These are phyloP conservation scores for Grigorovia transvaalensis DNA, from an alignment of 805 yeast species.

Conservation along the genomic window DNA sequence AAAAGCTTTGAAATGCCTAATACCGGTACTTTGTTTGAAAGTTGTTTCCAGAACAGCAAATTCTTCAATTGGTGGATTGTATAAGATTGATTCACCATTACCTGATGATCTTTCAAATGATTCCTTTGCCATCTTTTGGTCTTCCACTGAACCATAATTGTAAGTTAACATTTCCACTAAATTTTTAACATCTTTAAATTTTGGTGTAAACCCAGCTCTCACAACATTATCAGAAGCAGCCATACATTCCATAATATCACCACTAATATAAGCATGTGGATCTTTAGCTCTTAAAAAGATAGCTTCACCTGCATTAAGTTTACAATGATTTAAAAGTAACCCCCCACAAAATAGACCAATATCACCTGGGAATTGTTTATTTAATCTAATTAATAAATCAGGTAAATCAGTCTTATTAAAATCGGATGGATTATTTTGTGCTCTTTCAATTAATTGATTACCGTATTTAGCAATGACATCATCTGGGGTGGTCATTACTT, in stretches of 20 bases:
- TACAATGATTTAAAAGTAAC: slow-evolving; percentile 79
- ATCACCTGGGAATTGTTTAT: slow-evolving; percentile 86
- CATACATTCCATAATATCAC: slow-evolving; percentile 99
- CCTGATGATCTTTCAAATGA: slow-evolving; percentile 45
- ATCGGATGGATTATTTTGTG: slow-evolving; percentile 45
- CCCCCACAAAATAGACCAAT: slow-evolving; percentile 96
- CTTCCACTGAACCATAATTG: slow-evolving; percentile 76
- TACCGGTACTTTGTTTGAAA: slow-evolving; percentile 37
- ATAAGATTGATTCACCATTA: slow-evolving; percentile 55
- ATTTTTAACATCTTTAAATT: slow-evolving; percentile 88
- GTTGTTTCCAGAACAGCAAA: slow-evolving; percentile 84
- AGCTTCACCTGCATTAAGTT: slow-evolving; percentile 80
- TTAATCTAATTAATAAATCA: slow-evolving; percentile 61
- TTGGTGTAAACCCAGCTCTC: slow-evolving; percentile 98
- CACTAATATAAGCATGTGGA: slow-evolving; percentile 95
- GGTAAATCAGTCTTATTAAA: slow-evolving; percentile 50
- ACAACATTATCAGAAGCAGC: slow-evolving; percentile 98
- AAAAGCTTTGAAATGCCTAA: slow-evolving; percentile 48
- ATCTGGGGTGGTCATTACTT: slow-evolving; percentile 76
- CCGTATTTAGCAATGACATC: slow-evolving; percentile 47
- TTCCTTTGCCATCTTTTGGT: slow-evolving; percentile 77
- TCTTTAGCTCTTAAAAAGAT: slow-evolving; percentile 94
- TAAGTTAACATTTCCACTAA: slow-evolving; percentile 88
- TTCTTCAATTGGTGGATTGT: slow-evolving; percentile 95
- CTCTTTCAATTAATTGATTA: slow-evolving; percentile 52